These are phyloP conservation scores for Pseudocercospora vitis DNA, from an alignment of 2,329 filamentous ascomycete species.

Conservation along the genomic window DNA sequence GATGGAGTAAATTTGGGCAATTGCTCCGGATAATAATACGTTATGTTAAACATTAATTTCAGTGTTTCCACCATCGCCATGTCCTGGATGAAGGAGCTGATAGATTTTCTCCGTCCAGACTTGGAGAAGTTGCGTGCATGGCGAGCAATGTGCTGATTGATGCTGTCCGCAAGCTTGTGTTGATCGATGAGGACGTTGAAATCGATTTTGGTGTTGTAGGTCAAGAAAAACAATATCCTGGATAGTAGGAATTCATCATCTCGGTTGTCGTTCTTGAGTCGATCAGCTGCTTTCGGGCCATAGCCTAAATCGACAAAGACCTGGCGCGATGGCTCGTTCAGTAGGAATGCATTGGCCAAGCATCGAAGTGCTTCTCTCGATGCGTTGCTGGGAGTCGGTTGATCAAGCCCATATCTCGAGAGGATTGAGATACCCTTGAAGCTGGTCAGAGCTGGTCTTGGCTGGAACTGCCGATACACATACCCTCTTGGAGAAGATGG, in stretches of 20 bases:
- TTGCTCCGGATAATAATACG: constrained; percentile 68
- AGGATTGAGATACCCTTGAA: constrained; percentile 61
- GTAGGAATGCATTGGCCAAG: constrained; percentile 78
- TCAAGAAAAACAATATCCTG: constrained; percentile 76
- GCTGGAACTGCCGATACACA: constrained; percentile 28
- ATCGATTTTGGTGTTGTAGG: constrained; percentile 71
- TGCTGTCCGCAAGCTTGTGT: constrained; percentile 64
- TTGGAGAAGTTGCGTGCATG: constrained; percentile 57
- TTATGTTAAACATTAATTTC: constrained; percentile 87
- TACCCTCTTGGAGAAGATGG: constrained; percentile 81
- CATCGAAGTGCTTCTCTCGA: constrained; percentile 77
- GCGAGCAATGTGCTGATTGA: constrained; percentile 65
- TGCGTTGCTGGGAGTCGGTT: constrained; percentile 56
- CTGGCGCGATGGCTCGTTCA: constrained; percentile 67
- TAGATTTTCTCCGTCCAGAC: constrained; percentile 32
- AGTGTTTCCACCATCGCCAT: constrained; percentile 81
- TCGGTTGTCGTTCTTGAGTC: constrained; percentile 66
- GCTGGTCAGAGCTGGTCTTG: constrained; percentile 10
- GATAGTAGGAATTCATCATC: constrained; percentile 86
- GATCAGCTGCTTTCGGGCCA: constrained; percentile 65
- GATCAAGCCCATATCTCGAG: constrained; percentile 69
- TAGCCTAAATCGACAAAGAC: constrained; percentile 70
- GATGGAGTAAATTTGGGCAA: constrained; percentile 63
- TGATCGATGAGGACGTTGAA: constrained; percentile 65
- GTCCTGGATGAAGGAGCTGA: constrained; percentile 61